A percentile compares a stretch with the other conserved stretches of the same genome.
phyloP scores from a whole-genome alignment of 1,139 yeast genomes.

The Hemisphaericaspora subhashii region DNA sequence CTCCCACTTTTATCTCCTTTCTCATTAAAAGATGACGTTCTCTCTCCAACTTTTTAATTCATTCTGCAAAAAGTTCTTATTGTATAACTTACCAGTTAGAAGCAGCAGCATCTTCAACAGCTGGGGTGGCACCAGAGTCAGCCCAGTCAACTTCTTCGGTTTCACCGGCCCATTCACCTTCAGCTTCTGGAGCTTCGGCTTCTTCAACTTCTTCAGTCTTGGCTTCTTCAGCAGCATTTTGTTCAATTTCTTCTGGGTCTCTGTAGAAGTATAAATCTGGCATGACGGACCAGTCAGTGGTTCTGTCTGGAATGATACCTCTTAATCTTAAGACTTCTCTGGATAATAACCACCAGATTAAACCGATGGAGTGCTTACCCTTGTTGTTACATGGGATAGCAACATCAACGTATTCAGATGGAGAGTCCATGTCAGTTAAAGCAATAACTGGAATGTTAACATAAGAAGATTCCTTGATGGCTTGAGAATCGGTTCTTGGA shows the following conservation, averaged over 20 bases:
- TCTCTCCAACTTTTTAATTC: constrained; percentile 5
- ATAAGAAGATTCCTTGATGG: constrained; percentile 99
- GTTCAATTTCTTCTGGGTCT: constrained; percentile 99
- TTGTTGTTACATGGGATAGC: constrained; percentile 99
- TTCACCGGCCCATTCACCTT: constrained; percentile 56
- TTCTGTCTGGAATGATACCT: constrained; percentile 97
- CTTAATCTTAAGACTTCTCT: constrained; percentile 99
- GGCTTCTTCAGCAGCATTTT: constrained; percentile 68
- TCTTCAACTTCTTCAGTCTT: constrained; percentile 53
- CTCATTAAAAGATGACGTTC: neutral
- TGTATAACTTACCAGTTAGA: constrained; percentile 42
- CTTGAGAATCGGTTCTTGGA: constrained; percentile 99
- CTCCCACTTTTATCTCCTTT: constrained; percentile 9
- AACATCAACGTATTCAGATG: constrained; percentile 98
- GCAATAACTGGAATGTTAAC: constrained; percentile 99
- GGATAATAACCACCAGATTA: constrained; percentile 99
- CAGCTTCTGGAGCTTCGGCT: constrained; percentile 52
- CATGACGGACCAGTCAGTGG: constrained; percentile 98
- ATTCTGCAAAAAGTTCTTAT: constrained; percentile 3
- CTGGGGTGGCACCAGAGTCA: constrained; percentile 66
- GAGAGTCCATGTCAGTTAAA: constrained; percentile 97
- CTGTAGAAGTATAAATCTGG: constrained; percentile 99
- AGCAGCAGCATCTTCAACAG: constrained; percentile 79
- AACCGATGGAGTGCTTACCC: constrained; percentile 99
- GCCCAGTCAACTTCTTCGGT: constrained; percentile 66